Evolutionary conservation across 164 flowering plant species (phyloP).

Genomic region (Liquidambar formosana): DNA sequence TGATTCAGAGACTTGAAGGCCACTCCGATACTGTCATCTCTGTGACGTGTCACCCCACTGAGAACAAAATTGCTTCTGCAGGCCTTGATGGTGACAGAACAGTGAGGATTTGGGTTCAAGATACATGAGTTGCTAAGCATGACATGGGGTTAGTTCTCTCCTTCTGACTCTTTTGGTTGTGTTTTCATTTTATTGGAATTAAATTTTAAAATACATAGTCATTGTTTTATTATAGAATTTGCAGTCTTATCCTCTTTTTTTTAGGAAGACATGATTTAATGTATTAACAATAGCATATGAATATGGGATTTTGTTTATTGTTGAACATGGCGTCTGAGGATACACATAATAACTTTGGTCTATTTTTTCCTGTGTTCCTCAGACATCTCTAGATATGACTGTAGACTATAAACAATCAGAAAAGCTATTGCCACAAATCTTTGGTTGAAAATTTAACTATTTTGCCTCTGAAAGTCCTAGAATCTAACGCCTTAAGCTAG

Average conservation of each 20-base stretch:
- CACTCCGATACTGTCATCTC: slow-evolving; percentile 85
- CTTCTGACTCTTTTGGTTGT: background rate
- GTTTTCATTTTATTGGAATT: background rate
- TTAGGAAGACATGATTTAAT: background rate
- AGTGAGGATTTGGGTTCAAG: slow-evolving; percentile 84
- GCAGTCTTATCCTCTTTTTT: background rate
- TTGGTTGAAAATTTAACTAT: no score
- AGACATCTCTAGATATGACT: no score
- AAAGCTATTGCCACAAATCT: no score
- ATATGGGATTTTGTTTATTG: no score
- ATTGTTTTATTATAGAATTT: background rate
- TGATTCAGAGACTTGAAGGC: slow-evolving; percentile 88
- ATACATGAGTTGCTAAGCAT: slow-evolving; percentile 23
- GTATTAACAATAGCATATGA: background rate
- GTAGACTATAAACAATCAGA: no score
- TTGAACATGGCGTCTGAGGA: no score
- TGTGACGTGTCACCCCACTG: slow-evolving; percentile 77
- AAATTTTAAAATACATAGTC: background rate
- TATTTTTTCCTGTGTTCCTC: no score
- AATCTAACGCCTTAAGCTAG: no score
- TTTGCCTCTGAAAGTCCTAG: no score
- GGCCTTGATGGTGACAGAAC: slow-evolving; percentile 73
- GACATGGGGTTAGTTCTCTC: background rate
- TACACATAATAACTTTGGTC: no score
- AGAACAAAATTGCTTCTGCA: slow-evolving; percentile 86